Conservation (phyloP, 2,329 filamentous ascomycete genomes). For the Neonectria coccinea region DNA sequence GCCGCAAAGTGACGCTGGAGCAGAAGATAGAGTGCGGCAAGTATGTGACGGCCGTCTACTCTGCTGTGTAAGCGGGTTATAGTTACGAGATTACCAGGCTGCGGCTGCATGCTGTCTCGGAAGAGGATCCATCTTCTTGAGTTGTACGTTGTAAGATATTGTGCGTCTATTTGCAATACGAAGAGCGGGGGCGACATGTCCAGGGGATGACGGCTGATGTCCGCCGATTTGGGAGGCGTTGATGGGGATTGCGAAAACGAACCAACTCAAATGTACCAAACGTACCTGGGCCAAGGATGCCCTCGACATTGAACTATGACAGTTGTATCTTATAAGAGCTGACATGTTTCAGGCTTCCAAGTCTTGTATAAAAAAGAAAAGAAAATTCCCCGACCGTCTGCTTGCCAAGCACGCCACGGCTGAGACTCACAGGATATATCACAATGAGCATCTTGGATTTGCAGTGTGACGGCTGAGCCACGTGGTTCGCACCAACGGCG, state of each 20-base stretch:
- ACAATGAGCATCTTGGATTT: conserved; percentile 10
- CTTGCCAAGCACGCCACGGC: conserved; percentile 8
- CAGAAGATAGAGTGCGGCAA: conserved; percentile 90
- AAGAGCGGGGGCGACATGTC: conserved; percentile 2
- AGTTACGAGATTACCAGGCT: neutral
- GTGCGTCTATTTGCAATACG: conserved; percentile 26
- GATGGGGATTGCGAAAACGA: conserved; percentile 24
- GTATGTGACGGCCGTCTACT: conserved; percentile 86
- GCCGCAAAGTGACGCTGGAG: conserved; percentile 80
- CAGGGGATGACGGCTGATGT: conserved; percentile 17
- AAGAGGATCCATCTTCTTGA: conserved; percentile 5
- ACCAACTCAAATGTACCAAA: conserved; percentile 33
- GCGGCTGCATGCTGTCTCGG: conserved; percentile 7
- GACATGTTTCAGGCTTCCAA: neutral
- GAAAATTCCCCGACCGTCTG: neutral
- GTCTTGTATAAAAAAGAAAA: neutral
- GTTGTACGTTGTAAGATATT: conserved; percentile 23
- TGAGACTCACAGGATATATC: neutral
- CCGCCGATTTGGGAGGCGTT: conserved; percentile 30
- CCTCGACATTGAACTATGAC: conserved; percentile 27
- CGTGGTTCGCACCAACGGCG: conserved; percentile 25
- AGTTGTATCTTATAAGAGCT: neutral
- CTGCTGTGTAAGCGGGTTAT: conserved; percentile 58
- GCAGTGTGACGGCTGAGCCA: conserved; percentile 16
- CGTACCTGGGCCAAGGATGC: conserved; percentile 16